Evolutionary conservation across 768 basidiomycete genomes (phyloP), one percentile per base, ranked within the genome.

Genomic region (Mycena floridula): DNA sequence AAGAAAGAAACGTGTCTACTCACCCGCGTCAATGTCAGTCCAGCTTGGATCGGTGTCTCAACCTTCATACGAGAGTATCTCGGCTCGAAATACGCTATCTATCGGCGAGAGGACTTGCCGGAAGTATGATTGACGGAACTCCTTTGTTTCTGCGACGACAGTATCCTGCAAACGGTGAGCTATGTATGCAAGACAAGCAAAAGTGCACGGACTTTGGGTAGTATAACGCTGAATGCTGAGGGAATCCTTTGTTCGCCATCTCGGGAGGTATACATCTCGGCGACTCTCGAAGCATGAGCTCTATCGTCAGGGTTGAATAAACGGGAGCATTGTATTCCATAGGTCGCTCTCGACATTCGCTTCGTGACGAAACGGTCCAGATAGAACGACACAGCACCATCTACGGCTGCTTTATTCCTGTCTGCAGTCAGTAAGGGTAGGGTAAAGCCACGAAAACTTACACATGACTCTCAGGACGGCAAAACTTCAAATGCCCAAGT

Each of bases 391-490:
- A 72, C 46, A 11, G 68, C 72, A 1, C 72, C 72, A 16, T 72
- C 68, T 3, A 73, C 65, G 11, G 74, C 72, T 0, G 72, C 73
- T 44, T 72, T 73, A 26, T 65, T 70, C 23, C 73, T 73, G n/a
- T 18, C 13, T 4, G 18, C 13, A 3, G 7, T 15, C n/a, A n/a
- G n/a, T n/a, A n/a, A n/a, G n/a, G n/a, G n/a, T n/a, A n/a, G n/a
- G n/a, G n/a, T n/a, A n/a, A n/a, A n/a, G n/a, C n/a, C n/a, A n/a
- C n/a, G 18, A 15, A 4, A 7, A 64, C 76, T 37, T 52, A 78
- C 76, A 73, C 54, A 38, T 70, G 67, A 25, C 57, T 62, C 48
- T 77, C 74, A 0, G 74, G 74, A n/a, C 74, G 60, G 39, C 59
- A 64, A 26, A 75, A 51, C 21, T 42, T 54, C 28, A 77, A 53